Conservation (phyloP, 805 yeast species). For the Spencermartinsiella europaea region DNA sequence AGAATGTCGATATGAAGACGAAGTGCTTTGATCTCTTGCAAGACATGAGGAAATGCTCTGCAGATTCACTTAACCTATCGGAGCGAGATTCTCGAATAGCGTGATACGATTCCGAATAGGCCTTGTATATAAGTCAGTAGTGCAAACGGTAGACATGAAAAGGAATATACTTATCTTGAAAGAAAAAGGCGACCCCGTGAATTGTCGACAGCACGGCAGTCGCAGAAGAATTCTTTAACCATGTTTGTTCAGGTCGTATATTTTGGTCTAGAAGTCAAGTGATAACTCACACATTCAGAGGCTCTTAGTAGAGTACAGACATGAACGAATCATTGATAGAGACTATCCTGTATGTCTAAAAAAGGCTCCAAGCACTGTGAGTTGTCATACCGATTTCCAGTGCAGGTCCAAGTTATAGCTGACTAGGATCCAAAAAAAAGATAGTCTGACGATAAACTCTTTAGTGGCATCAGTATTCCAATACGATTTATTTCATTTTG, state of each 20-base stretch:
- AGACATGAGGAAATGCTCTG: conserved; percentile 62
- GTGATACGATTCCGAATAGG: too few species aligned
- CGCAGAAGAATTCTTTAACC: background rate
- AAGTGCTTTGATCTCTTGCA: conserved; percentile 51
- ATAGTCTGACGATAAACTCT: too few species aligned
- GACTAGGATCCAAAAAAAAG: too few species aligned
- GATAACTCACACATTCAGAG: too few species aligned
- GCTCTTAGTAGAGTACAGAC: background rate
- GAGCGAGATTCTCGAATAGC: conserved; percentile 6
- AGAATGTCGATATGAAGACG: conserved; percentile 40
- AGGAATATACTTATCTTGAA: background rate
- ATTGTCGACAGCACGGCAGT: background rate
- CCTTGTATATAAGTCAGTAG: too few species aligned
- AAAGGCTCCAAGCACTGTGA: too few species aligned
- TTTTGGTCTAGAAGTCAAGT: too few species aligned
- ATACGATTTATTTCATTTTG: background rate
- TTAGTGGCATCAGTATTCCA: background rate
- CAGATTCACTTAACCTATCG: conserved; percentile 31
- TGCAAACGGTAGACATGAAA: too few species aligned
- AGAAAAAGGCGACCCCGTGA: background rate
- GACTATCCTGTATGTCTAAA: background rate
- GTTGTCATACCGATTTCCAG: too few species aligned
- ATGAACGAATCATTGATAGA: conserved; percentile 6
- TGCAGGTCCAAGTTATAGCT: too few species aligned
- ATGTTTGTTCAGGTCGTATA: background rate